phyloP scores from a whole-genome alignment of 2,329 filamentous ascomycete genomes.

The Paramyrothecium sp. region DNA sequence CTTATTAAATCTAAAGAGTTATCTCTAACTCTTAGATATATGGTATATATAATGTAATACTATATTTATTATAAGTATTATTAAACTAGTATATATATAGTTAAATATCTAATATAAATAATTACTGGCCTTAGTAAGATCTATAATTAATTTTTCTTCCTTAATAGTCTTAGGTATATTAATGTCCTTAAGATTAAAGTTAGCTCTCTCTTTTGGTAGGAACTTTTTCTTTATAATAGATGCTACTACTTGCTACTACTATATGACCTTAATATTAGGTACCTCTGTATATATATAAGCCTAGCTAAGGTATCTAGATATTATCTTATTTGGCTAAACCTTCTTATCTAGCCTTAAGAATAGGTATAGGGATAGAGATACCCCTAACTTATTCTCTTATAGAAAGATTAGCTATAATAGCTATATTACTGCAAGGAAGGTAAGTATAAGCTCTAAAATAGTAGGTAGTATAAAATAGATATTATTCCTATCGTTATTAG shows the following conservation, averaged over 20 bases:
- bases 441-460: constrained; percentile 2
- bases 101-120: constrained; percentile 5
- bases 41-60: constrained; percentile 2
- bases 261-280: constrained; percentile 4
- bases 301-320: constrained; percentile 1
- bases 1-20: constrained; percentile 3
- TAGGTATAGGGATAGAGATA: not conserved
- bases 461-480: constrained; percentile 3
- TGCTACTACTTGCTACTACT: constrained; percentile 3
- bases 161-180: constrained; percentile 1
- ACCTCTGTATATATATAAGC: constrained; percentile 3
- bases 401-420: constrained; percentile 6
- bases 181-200: constrained; percentile 5
- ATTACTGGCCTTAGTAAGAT: constrained; percentile 4
- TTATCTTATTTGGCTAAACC: not conserved
- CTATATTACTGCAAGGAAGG: not conserved
- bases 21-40: constrained; percentile 4
- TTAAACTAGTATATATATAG: constrained; percentile 5
- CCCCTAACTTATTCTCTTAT: not conserved
- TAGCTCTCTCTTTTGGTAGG: constrained; percentile 1
- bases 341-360: not conserved
- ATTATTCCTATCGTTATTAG: constrained; percentile 1
- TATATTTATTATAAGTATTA: constrained; percentile 5
- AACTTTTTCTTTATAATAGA: constrained; percentile 9
- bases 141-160: not conserved